A percentile compares a stretch with the other conserved stretches of the same genome.
Evolutionary conservation across 1,139 yeast species (phyloP).

Genomic region (Sugiyamaella neomexicana): DNA sequence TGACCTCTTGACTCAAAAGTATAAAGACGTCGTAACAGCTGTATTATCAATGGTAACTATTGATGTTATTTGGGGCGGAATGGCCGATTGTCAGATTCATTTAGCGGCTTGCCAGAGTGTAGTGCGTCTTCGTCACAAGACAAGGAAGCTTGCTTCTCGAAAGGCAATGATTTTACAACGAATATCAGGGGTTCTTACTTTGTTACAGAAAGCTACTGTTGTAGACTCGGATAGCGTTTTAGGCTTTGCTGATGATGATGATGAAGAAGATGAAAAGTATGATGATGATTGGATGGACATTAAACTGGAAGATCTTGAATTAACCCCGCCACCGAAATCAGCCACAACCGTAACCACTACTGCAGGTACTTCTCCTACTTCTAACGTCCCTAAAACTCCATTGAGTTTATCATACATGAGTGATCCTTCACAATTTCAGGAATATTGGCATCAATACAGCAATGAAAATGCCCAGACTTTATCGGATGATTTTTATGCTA

Average conservation of each 20-base stretch:
- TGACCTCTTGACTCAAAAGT: conserved; percentile 57
- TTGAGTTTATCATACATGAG: conserved; percentile 31
- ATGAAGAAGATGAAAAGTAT: conserved; percentile 19
- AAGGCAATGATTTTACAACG: conserved; percentile 79
- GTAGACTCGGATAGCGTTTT: conserved; percentile 28
- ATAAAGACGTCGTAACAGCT: conserved; percentile 82
- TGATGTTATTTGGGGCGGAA: conserved; percentile 88
- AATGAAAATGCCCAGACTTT: conserved; percentile 22
- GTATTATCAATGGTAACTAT: conserved; percentile 84
- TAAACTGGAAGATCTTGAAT: conserved; percentile 32
- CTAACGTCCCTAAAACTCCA: neutral
- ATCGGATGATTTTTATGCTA: conserved; percentile 34
- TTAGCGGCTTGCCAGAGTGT: conserved; percentile 75
- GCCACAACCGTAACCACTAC: neutral
- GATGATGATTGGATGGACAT: conserved; percentile 33
- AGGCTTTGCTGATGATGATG: conserved; percentile 22
- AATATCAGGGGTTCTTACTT: conserved; percentile 70
- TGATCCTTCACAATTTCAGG: conserved; percentile 33
- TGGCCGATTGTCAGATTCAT: conserved; percentile 80
- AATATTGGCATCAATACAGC: conserved; percentile 33
- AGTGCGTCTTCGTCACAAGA: conserved; percentile 65
- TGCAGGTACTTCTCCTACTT: conserved; percentile 7
- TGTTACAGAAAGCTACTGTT: conserved; percentile 60
- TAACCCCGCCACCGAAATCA: conserved; percentile 1
- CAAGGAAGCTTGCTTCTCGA: conserved; percentile 65